Conservation (phyloP, 495 filamentous ascomycete species). For the Poronia punctata region DNA sequence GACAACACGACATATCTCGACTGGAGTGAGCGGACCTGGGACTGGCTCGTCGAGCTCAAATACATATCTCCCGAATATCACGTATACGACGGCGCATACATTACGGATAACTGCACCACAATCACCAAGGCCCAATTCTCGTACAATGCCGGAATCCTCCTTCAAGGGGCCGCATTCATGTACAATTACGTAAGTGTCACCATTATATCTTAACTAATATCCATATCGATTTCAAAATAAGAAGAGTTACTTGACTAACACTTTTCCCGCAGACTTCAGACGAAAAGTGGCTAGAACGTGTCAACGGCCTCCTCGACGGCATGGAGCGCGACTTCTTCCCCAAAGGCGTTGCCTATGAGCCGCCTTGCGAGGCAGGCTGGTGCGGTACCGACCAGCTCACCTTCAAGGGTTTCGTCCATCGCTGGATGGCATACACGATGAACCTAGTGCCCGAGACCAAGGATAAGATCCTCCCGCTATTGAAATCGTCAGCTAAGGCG, state of each 20-base stretch:
- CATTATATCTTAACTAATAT: neutral
- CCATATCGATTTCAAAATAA: too few relatives aligned
- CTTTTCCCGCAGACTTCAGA: slow-evolving; percentile 5
- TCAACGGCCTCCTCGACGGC: slow-evolving; percentile 53
- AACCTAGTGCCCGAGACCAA: slow-evolving; percentile 64
- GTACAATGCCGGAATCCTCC: slow-evolving; percentile 67
- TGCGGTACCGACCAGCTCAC: slow-evolving; percentile 74
- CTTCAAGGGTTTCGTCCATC: slow-evolving; percentile 81
- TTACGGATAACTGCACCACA: slow-evolving; percentile 54
- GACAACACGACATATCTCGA: slow-evolving; percentile 70
- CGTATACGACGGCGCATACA: slow-evolving; percentile 70
- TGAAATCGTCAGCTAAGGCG: slow-evolving; percentile 58
- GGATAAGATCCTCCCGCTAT: slow-evolving; percentile 55
- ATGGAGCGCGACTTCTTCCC: slow-evolving; percentile 55
- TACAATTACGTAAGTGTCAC: slow-evolving; percentile 55
- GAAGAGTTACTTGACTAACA: too few relatives aligned
- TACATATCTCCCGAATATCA: slow-evolving; percentile 58
- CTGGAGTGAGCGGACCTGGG: slow-evolving; percentile 64
- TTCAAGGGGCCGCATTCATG: slow-evolving; percentile 72
- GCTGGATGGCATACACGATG: slow-evolving; percentile 69
- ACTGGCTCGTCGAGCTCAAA: slow-evolving; percentile 59
- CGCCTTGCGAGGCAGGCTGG: slow-evolving; percentile 57
- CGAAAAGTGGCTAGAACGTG: slow-evolving; percentile 52
- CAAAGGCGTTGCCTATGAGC: slow-evolving; percentile 49
- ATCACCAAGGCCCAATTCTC: slow-evolving; percentile 62